A percentile compares a stretch with the other conserved stretches of the same genome.
Conservation (phyloP, 2,329 filamentous ascomycete species). For the Aureobasidium lini region DNA sequence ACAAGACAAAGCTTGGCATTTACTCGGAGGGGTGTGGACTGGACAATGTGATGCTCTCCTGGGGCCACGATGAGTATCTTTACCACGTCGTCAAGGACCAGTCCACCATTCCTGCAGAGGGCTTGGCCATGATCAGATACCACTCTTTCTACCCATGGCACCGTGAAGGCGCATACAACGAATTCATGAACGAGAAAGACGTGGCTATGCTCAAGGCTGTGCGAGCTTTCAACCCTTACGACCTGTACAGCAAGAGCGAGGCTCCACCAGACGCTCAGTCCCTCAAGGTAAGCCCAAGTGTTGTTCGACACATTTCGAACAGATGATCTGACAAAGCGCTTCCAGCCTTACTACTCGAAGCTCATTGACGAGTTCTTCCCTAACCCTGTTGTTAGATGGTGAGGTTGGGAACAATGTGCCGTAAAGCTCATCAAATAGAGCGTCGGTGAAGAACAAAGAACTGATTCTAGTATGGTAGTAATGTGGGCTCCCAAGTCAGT, state of each 20-base stretch:
- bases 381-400: constrained; percentile 63
- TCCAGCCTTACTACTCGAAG: constrained; percentile 59
- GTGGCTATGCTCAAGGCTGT: constrained; percentile 73
- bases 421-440: too few relatives aligned
- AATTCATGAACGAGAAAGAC: constrained; percentile 80
- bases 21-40: constrained; percentile 72
- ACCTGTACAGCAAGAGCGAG: constrained; percentile 87
- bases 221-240: constrained; percentile 82
- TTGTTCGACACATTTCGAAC: too few relatives aligned
- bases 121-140: constrained; percentile 86
- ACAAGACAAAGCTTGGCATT: constrained; percentile 69
- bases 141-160: constrained; percentile 95
- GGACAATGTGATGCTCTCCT: constrained; percentile 81
- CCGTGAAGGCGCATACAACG: constrained; percentile 66
- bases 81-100: constrained; percentile 84
- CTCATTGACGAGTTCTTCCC: constrained; percentile 65
- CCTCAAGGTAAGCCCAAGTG: constrained; percentile 45
- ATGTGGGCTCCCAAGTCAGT: too few relatives aligned
- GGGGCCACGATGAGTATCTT: constrained; percentile 84
- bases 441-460: too few relatives aligned
- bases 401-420: too few relatives aligned
- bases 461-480: too few relatives aligned
- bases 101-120: constrained; percentile 68
- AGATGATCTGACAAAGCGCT: too few relatives aligned
- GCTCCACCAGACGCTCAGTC: constrained; percentile 67